Conservation (phyloP, 768 basidiomycete species). For the Suillus variegatus region DNA sequence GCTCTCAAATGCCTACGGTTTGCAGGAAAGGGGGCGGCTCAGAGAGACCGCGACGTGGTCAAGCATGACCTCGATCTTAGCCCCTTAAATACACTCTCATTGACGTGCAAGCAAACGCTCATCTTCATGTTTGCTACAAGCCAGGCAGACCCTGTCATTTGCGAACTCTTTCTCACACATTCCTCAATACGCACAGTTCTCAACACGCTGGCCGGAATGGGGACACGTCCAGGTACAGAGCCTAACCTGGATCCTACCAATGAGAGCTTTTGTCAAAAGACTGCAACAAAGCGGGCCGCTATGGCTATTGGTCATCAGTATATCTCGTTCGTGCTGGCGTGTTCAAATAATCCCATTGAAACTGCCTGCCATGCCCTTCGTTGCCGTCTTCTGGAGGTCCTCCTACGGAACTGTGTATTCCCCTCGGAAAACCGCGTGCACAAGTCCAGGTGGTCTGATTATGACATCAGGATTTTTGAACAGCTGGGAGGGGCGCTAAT, state of each 20-base stretch:
- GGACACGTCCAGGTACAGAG: not conserved
- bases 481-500: not conserved
- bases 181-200: not conserved
- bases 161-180: slow-evolving; percentile 2
- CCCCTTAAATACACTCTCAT: not conserved
- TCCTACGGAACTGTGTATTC: slow-evolving; percentile 3
- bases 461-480: not conserved
- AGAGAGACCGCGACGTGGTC: not conserved
- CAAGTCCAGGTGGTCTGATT: slow-evolving; percentile 1
- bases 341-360: not conserved
- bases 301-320: slow-evolving; percentile 2
- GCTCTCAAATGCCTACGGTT: slow-evolving; percentile 1
- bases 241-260: not conserved
- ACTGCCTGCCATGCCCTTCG: slow-evolving; percentile 1
- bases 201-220: not conserved
- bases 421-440: not conserved
- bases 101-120: slow-evolving; percentile 2
- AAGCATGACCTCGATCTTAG: not conserved
- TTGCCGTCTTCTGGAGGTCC: slow-evolving; percentile 1
- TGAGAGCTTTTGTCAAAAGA: slow-evolving; percentile 2
- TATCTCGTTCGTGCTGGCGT: not conserved
- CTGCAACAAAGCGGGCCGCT: not conserved
- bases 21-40: slow-evolving; percentile 1
- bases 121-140: not conserved
- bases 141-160: not conserved